Percentiles rank a stretch among this genome's conserved stretches.
These are phyloP conservation scores for Calonectria pteridis DNA, from an alignment of 2,329 filamentous ascomycete genomes.

Conservation along the genomic window DNA sequence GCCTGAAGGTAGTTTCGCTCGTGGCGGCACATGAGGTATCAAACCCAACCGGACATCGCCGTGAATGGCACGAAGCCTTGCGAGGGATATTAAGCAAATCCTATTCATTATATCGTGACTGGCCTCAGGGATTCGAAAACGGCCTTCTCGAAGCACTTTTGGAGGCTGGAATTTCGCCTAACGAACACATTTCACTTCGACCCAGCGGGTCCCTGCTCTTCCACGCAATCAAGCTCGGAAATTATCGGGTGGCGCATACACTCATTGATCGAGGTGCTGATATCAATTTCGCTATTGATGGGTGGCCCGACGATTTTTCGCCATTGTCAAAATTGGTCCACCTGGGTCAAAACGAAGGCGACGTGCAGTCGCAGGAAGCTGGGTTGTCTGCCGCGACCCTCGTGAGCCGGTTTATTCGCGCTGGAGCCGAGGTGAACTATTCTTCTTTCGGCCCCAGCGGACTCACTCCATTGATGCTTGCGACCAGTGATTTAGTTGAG, in stretches of 20 bases:
- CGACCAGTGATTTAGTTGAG: not conserved
- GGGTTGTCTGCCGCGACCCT: not conserved
- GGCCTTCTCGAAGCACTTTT: not conserved
- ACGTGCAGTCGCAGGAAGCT: not conserved
- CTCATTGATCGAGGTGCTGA: not conserved
- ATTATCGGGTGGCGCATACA: not conserved
- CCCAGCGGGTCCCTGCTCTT: not conserved
- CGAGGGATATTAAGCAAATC: not conserved
- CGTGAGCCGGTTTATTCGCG: not conserved
- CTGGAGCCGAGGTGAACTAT: not conserved
- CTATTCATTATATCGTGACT: not conserved
- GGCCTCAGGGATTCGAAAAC: not conserved
- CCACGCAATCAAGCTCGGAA: not conserved
- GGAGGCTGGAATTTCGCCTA: not conserved
- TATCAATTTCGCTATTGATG: not conserved
- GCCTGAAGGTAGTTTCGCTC: not conserved
- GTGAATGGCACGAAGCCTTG: not conserved
- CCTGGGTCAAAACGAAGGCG: not conserved
- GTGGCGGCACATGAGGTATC: not conserved
- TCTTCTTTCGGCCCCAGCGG: not conserved
- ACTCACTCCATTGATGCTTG: constrained; percentile 8
- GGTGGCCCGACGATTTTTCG: not conserved
- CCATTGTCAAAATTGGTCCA: not conserved
- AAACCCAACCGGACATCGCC: not conserved
- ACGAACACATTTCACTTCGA: not conserved